Evolutionary conservation across 768 basidiomycete species (phyloP).

Genomic region (Boletus tomentosulus): DNA sequence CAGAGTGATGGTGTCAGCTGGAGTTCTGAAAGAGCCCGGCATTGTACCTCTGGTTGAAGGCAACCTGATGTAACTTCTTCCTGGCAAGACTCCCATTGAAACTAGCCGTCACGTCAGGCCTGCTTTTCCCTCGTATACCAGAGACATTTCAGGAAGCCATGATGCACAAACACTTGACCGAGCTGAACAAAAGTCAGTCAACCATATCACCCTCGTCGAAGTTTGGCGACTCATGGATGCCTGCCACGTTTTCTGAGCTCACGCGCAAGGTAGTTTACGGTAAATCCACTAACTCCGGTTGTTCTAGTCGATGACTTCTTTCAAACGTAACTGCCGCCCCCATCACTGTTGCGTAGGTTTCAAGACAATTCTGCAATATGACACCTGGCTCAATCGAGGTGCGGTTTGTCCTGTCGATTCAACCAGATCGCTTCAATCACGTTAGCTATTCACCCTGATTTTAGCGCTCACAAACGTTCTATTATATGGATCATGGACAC

Average conservation of each 20-base stretch:
- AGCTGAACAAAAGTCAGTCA: not conserved
- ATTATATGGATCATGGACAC: not conserved
- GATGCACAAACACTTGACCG: not conserved
- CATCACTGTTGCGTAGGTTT: conserved; percentile 2
- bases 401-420: not conserved
- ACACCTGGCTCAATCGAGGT: not conserved
- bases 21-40: no score
- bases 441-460: not conserved
- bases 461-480: not conserved
- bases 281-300: not conserved
- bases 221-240: not conserved
- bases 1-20: not conserved
- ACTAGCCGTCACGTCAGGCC: no score
- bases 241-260: not conserved
- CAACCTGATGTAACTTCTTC: no score
- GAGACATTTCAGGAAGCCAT: no score
- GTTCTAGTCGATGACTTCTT: not conserved
- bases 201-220: not conserved
- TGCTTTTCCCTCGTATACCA: no score
- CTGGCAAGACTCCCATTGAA: no score
- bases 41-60: no score
- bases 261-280: not conserved
- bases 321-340: not conserved
- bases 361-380: not conserved
- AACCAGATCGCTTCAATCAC: not conserved